Percentiles rank a stretch among this genome's conserved stretches.
Conservation (phyloP, 2,329 filamentous ascomycete species). For the Aurifilum marmelostoma region DNA sequence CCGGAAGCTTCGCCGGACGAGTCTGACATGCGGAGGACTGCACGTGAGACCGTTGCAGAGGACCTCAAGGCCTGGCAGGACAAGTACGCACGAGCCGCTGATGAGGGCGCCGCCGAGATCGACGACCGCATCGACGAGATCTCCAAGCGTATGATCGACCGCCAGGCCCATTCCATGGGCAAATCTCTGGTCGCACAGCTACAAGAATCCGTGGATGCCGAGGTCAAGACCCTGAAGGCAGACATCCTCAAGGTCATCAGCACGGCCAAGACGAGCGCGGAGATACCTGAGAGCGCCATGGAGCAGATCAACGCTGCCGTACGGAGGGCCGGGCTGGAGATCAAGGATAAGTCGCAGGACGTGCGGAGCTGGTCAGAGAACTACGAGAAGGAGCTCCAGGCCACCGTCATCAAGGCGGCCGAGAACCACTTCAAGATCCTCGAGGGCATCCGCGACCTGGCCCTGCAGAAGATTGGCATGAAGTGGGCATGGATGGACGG, state of each 20-base stretch:
- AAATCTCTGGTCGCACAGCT: slow-evolving; percentile 69
- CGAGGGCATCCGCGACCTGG: slow-evolving; percentile 79
- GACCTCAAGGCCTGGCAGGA: slow-evolving; percentile 86
- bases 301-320: slow-evolving; percentile 54
- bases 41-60: slow-evolving; percentile 69
- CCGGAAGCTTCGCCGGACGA: slow-evolving; percentile 51
- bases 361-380: slow-evolving; percentile 76
- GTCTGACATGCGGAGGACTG: slow-evolving; percentile 58
- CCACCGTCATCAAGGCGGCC: slow-evolving; percentile 72
- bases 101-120: slow-evolving; percentile 77
- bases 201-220: slow-evolving; percentile 65
- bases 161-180: slow-evolving; percentile 68
- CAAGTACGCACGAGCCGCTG: slow-evolving; percentile 83
- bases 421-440: slow-evolving; percentile 81
- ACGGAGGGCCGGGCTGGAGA: slow-evolving; percentile 68
- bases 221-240: slow-evolving; percentile 67
- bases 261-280: slow-evolving; percentile 52
- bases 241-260: slow-evolving; percentile 66
- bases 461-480: slow-evolving; percentile 90
- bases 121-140: slow-evolving; percentile 69
- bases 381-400: slow-evolving; percentile 71
- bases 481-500: slow-evolving; percentile 95
- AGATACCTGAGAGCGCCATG: slow-evolving; percentile 41
- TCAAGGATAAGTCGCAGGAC: slow-evolving; percentile 77
- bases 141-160: slow-evolving; percentile 57